Evolutionary conservation across 108 stramenopile species (phyloP), one percentile per base, ranked within the genome.

Genomic region (Aureococcus anophagefferens): DNA sequence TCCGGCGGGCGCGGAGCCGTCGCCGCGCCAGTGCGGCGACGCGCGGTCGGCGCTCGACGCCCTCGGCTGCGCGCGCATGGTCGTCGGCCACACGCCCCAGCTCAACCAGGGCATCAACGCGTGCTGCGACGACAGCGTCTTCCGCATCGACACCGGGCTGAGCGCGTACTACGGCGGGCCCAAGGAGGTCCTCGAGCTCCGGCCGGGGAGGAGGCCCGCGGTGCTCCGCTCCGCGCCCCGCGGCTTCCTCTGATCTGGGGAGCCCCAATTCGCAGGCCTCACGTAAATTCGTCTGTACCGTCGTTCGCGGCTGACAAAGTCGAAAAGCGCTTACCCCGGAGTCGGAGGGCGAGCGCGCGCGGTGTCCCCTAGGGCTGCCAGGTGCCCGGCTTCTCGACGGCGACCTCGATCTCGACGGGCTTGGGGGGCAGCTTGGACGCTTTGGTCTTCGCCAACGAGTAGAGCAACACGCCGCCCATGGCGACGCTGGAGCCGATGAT

Each of bases 11-110:
- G 14, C 21, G 7, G 51, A 59, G 51, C 21, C 25, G 7, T 18
- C 51, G 21, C 51, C 1, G 21, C 17, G 51, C 21, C 14, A 11
- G 7, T 59, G 51, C 51, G 51, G 21, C 51, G 14, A 16, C 7
- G 14, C 21, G 21, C 7, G 0, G 21, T 4, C 1, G 21, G 51
- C 25, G 21, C 51, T 59, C 51, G 51, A 59, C 21, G 25, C 51
- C 21, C 51, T 59, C 25, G 51, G 51, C 17, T 59, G 17, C 17
- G 25, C 0, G 21, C 51, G 51, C 51, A 59, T 59, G 51, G 51
- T 59, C 51, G 51, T 59, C 21, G 51, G 51, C 51, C 51, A 59
- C 51, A 59, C 51, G 51, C 51, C 51, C 51, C 51, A 59, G 51
- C 17, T 59, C 51, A 16, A 18, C 21, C 7, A 3, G 7, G 51